These are phyloP conservation scores for Phoma herbarum DNA, from an alignment of 2,329 filamentous ascomycete species.

Conservation along the genomic window DNA sequence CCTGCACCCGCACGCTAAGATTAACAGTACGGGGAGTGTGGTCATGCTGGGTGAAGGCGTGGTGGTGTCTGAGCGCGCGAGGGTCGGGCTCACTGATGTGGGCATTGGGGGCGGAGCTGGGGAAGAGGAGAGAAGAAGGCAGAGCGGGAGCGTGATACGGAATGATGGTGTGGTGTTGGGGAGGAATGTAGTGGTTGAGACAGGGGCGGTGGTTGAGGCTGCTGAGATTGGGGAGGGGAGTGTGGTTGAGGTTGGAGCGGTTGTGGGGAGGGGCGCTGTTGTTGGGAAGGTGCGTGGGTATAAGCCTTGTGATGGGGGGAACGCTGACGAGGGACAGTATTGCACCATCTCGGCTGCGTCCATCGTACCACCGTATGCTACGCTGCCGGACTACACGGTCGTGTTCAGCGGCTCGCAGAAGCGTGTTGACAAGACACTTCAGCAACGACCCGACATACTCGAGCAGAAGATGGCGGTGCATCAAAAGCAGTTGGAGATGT, in stretches of 20 bases:
- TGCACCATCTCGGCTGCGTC: constrained; percentile 56
- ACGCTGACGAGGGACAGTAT: constrained; percentile 39
- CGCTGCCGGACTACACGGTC: constrained; percentile 57
- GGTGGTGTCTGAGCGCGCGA: constrained; percentile 75
- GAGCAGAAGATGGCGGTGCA: constrained; percentile 43
- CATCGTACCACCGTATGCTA: constrained; percentile 48
- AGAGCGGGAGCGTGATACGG: neutral
- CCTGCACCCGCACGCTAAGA: constrained; percentile 80
- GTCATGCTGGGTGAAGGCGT: constrained; percentile 62
- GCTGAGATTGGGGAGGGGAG: constrained; percentile 50
- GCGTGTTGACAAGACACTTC: constrained; percentile 52
- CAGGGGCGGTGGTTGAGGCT: constrained; percentile 53
- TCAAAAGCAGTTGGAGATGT: constrained; percentile 48
- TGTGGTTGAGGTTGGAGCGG: constrained; percentile 45
- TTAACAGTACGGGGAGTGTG: constrained; percentile 53
- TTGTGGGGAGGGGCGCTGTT: constrained; percentile 44
- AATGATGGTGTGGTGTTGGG: constrained; percentile 50
- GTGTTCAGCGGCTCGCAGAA: constrained; percentile 52
- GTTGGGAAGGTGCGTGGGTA: constrained; percentile 52
- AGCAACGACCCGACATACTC: constrained; percentile 41
- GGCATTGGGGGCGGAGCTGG: constrained; percentile 24
- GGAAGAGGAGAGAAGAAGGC: constrained; percentile 21
- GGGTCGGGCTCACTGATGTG: constrained; percentile 40
- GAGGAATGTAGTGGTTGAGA: constrained; percentile 56
- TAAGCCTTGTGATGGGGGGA: neutral